Base-by-base conservation (phyloP, 2,329 filamentous ascomycete genomes). In the Elsinoe necatrix region DNA sequence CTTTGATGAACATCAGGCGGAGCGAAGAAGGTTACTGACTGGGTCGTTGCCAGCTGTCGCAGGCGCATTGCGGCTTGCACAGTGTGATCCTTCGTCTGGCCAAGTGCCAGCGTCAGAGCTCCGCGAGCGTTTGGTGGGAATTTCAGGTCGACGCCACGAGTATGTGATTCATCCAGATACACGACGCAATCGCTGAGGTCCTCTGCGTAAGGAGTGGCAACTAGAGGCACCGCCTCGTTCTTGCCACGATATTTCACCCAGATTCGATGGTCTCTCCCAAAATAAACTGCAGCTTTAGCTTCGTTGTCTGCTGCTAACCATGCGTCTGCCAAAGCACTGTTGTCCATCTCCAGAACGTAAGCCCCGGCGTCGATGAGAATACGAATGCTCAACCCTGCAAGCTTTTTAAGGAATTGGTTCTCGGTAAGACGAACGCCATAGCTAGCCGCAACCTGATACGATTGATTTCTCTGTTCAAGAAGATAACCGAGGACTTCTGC, bases 351-450 rank as follows among this genome's bases (percentile, higher is more conserved):
- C 0, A 90, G 66, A 4, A 90, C 79, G 50, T 85, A 81, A 0
- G 86, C 85, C 0, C 86, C 86, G 0, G 86, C 84, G 60, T 90
- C 85, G 0, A 90, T 72, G 0, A 90, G 77, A 0, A 89, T 84
- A 0, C 77, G 74, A 0, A 79, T 72, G 6, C 37, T 16, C 12
- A 12, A 12, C 18, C 37, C 12, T 18, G 18, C 16, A 8, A 55
- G 39, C 14, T 6, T 37, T 35, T 47, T 11, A 9, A 58, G 56
- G 25, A 55, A 21, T 20, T 55, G 34, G 14, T 18, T 55, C 14
- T 55, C 52, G 6, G 35, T 42, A 6, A n/a, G 16, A 4, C 52
- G 35, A n/a, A 27, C 27, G 11, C 52, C 39, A 42, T 45, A 14
- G 25, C 16, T 31, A 20, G 37, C 31, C 8, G 52, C 39, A 18